Percentiles rank a stretch among this genome's conserved stretches.
Evolutionary conservation across 108 stramenopile genomes (phyloP).

Genomic region (Phaeodactylum tricornutum): DNA sequence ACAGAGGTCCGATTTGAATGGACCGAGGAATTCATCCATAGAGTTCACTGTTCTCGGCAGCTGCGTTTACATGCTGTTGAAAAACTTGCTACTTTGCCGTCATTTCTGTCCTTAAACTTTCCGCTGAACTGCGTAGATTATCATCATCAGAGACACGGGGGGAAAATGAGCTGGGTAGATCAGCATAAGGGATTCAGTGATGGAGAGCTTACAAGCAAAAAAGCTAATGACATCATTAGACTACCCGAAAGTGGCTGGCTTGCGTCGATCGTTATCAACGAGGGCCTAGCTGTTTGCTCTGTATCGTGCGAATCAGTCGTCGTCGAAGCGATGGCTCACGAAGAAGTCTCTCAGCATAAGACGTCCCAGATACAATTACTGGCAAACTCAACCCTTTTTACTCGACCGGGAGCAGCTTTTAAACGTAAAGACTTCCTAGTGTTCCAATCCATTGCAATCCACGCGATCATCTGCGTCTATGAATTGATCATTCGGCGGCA

Average conservation of each 20-base stretch:
- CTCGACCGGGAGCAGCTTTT: constrained; percentile 18
- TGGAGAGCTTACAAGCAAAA: background rate
- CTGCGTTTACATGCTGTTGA: constrained; percentile 62
- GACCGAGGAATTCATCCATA: constrained; percentile 17
- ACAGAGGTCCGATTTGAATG: constrained; percentile 16
- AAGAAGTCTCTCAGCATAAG: constrained; percentile 15
- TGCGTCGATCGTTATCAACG: constrained; percentile 47
- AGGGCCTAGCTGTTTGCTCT: constrained; percentile 63
- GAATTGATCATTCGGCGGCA: constrained; percentile 71
- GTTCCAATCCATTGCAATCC: constrained; percentile 71
- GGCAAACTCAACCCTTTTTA: constrained; percentile 10
- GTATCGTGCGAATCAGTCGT: constrained; percentile 60
- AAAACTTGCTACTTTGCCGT: constrained; percentile 50
- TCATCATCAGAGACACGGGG: background rate
- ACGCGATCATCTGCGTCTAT: constrained; percentile 57
- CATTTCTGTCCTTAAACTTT: constrained; percentile 64
- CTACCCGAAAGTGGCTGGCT: constrained; percentile 69
- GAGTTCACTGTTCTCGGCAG: constrained; percentile 49
- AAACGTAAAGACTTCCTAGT: constrained; percentile 48
- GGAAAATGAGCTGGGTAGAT: constrained; percentile 14
- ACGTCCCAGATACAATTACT: background rate
- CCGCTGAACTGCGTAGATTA: too few species aligned
- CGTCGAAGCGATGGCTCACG: constrained; percentile 48
- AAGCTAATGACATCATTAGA: too few species aligned
- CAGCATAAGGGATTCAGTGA: background rate